Conservation (phyloP, 2,329 filamentous ascomycete species). For the Mariannaea sp. region DNA sequence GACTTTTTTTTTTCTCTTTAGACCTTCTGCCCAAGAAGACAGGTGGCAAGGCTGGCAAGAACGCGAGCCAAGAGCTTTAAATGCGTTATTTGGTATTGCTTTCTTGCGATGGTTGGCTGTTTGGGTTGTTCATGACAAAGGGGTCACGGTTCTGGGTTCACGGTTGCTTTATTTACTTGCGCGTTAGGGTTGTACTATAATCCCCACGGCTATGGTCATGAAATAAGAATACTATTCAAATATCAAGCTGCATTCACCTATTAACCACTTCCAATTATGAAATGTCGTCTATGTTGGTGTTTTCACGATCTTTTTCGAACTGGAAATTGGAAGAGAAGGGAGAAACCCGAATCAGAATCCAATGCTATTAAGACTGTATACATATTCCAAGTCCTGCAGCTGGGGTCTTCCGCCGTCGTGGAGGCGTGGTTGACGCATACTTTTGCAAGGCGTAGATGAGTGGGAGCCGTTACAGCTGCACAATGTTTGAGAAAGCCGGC, state of each 20-base stretch:
- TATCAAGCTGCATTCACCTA: constrained; percentile 35
- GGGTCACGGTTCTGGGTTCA: constrained; percentile 80
- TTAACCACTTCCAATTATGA: too few relatives aligned
- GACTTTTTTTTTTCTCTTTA: constrained; percentile 53
- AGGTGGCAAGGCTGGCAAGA: constrained; percentile 83
- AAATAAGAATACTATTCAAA: constrained; percentile 61
- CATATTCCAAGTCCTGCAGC: too few relatives aligned
- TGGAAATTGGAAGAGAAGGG: too few relatives aligned
- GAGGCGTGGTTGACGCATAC: too few relatives aligned
- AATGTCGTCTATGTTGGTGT: too few relatives aligned
- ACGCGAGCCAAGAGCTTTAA: constrained; percentile 93
- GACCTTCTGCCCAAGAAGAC: constrained; percentile 99
- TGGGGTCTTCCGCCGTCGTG: too few relatives aligned
- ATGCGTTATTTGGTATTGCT: constrained; percentile 53
- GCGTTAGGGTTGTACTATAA: constrained; percentile 75
- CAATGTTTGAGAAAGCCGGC: too few relatives aligned
- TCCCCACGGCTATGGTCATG: constrained; percentile 69
- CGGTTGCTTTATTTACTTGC: constrained; percentile 60
- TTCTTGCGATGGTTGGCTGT: constrained; percentile 63
- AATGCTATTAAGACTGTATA: too few relatives aligned
- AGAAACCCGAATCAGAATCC: too few relatives aligned
- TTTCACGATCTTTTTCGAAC: too few relatives aligned
- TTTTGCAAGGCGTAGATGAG: too few relatives aligned
- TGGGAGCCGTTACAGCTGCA: too few relatives aligned
- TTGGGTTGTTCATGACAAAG: constrained; percentile 81